Conservation (phyloP, 768 basidiomycete genomes). For the Tricholoma hemisulphureum region DNA sequence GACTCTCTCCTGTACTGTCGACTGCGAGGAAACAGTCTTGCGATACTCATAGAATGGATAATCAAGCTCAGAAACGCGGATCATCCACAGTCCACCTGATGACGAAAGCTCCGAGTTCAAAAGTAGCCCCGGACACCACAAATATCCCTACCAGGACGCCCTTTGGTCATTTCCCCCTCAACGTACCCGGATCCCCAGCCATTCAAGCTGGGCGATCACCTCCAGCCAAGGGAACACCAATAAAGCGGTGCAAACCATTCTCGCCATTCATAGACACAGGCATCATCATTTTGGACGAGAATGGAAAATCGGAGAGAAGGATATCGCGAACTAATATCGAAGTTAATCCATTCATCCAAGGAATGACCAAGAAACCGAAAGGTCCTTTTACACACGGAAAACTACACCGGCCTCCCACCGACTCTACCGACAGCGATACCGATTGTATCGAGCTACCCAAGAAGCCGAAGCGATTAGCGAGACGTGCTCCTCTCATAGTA, state of each 20-base stretch:
- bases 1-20: conserved; percentile 34
- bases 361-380: background rate
- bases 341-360: conserved; percentile 28
- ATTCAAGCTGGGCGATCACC: conserved; percentile 24
- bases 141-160: conserved; percentile 33
- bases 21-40: conserved; percentile 31
- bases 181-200: conserved; percentile 39
- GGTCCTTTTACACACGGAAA: background rate
- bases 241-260: conserved; percentile 36
- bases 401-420: background rate
- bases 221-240: conserved; percentile 25
- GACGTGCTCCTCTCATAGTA: conserved; percentile 31
- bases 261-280: conserved; percentile 60
- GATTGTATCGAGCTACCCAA: conserved; percentile 21
- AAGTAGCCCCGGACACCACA: conserved; percentile 2
- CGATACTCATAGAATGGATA: conserved; percentile 32
- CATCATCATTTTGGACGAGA: conserved; percentile 63
- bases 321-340: conserved; percentile 47
- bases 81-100: conserved; percentile 16
- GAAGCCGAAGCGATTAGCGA: conserved; percentile 26
- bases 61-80: conserved; percentile 5
- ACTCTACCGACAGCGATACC: conserved; percentile 23
- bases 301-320: conserved; percentile 60
- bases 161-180: conserved; percentile 29
- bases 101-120: conserved; percentile 5